Evolutionary conservation across 2,329 filamentous ascomycete species (phyloP).

Genomic region (Pleomassaria siparia): DNA sequence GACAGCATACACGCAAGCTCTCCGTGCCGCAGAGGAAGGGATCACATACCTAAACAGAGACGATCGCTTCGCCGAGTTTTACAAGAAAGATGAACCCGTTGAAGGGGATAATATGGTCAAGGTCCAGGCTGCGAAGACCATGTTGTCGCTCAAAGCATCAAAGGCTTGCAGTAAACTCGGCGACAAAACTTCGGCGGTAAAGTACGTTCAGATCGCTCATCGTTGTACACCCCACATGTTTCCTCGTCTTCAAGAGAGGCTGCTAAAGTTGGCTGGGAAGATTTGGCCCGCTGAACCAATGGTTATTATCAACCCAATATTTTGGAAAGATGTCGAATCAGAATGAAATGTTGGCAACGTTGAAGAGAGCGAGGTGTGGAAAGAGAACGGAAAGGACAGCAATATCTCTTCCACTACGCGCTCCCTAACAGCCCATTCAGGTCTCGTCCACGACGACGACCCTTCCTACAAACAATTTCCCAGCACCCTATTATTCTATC

Average conservation of each 20-base stretch:
- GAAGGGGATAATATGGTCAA: not conserved
- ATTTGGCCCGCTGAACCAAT: not conserved
- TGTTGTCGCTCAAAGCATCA: conserved; percentile 8
- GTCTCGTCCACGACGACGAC: not conserved
- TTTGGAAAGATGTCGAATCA: not conserved
- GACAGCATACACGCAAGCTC: conserved; percentile 2
- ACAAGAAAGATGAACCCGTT: not conserved
- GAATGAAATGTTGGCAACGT: not conserved
- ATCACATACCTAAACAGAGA: conserved; percentile 10
- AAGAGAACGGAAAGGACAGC: not conserved
- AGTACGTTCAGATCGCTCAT: conserved; percentile 4
- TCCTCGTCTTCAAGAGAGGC: not conserved
- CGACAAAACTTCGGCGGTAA: conserved; percentile 3
- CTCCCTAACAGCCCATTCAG: not conserved
- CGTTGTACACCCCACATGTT: not conserved
- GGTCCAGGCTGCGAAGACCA: not conserved
- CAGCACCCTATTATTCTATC: not conserved
- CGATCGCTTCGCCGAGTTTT: not conserved
- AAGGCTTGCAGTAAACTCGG: conserved; percentile 9
- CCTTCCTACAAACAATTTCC: not conserved
- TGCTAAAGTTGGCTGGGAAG: not conserved
- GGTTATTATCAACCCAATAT: not conserved
- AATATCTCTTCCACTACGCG: not conserved
- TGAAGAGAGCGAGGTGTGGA: not conserved
- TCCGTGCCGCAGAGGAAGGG: conserved; percentile 8